A percentile compares a stretch with the other conserved stretches of the same genome.
phyloP scores from a whole-genome alignment of 257 asterid species.

The Eustoma russellianum region DNA sequence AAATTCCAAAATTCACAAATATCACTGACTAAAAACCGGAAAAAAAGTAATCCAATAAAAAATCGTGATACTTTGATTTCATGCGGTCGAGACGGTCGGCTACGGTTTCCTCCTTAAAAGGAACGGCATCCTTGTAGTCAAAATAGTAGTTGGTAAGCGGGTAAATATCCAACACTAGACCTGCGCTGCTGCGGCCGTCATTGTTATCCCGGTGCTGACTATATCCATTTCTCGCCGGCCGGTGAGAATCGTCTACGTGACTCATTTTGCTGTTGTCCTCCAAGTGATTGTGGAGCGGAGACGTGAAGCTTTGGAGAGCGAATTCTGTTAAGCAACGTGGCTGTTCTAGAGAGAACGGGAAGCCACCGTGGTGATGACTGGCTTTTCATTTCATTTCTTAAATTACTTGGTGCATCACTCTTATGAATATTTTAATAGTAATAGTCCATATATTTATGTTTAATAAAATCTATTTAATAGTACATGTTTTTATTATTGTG shows the following conservation, averaged over 20 bases:
- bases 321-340: conserved; percentile 16
- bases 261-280: conserved; percentile 20
- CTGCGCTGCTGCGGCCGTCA: conserved; percentile 2
- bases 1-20: conserved; percentile 9
- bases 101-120: conserved; percentile 41
- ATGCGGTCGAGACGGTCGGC: conserved; percentile 65
- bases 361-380: background rate
- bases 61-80: conserved; percentile 48
- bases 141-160: conserved; percentile 77
- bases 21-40: background rate
- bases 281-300: background rate
- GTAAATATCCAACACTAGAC: conserved; percentile 43
- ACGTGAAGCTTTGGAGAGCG: too few species aligned
- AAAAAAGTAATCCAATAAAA: background rate
- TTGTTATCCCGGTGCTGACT: conserved; percentile 1
- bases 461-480: too few species aligned
- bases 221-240: conserved; percentile 7
- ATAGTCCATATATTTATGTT: too few species aligned
- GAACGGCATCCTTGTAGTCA: conserved; percentile 49
- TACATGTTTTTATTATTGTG: too few species aligned
- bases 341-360: conserved; percentile 19
- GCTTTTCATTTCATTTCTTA: too few species aligned
- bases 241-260: conserved; percentile 9
- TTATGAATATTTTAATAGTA: too few species aligned
- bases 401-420: too few species aligned